Base-by-base conservation (phyloP, 768 basidiomycete species). In the Wakefieldia striispora region DNA sequence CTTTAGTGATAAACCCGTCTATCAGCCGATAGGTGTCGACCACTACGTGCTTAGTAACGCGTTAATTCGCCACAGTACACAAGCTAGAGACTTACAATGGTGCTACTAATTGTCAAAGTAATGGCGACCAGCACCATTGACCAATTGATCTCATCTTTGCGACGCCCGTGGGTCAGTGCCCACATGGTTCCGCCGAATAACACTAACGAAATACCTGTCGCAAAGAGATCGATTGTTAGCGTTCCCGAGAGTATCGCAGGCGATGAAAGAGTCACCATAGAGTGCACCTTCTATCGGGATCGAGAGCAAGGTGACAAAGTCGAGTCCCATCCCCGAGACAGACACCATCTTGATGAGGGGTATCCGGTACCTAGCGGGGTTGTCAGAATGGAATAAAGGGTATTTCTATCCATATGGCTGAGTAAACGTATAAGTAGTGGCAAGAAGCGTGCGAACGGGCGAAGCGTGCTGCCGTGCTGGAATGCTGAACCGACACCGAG, bases 161-260 rank as follows among this genome's bases (percentile, higher is more conserved):
- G 14, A 26, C 58, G 63, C n/a, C 51, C 40, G 17, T 51, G 48
- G 11, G 52, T 43, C 3, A 67, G 49, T 20, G 60, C 54, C 55
- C 61, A 67, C 14, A 70, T 10, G 2, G 67, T 64, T 4, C 57
- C 60, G 21, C 47, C 20, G n/a, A 51, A 62, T 43, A 62, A 41
- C 20, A 62, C 29, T 2, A 62, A 39, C 24, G 60, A 62, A 45
- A 62, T 56, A 39, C 58, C 58, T 59, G 35, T 44, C 3, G 4
- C 2, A 34, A 14, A 38, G 20, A n/a, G 45, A 13, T 16, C 10
- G 20, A 23, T 43, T n/a, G 46, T 56, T 8, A 59, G 47, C 13
- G 16, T 10, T 7, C 9, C 13, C 1, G 17, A 16, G 13, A 36
- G n/a, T n/a, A n/a, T 1, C 17, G 4, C 6, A 27, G 16, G 7